Evolutionary conservation across 2,329 filamentous ascomycete species (phyloP).

Genomic region (Paraphoma sp.): DNA sequence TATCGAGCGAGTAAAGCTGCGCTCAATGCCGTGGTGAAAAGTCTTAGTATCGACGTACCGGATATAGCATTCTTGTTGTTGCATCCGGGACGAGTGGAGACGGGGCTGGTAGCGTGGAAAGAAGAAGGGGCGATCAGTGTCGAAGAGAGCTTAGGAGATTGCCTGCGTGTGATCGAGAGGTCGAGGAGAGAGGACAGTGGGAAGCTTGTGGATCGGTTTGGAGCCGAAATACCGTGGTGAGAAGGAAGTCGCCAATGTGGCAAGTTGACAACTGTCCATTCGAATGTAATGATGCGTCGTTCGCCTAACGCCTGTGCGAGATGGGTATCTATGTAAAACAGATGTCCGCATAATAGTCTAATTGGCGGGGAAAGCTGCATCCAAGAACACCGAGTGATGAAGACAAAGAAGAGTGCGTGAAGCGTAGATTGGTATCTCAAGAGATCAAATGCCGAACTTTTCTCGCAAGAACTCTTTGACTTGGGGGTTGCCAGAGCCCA

Average conservation of each 20-base stretch:
- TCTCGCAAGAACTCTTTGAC: slow-evolving; percentile 43
- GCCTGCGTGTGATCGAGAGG: slow-evolving; percentile 47
- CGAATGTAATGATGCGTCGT: background rate
- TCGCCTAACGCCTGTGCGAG: background rate
- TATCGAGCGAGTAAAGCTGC: slow-evolving; percentile 57
- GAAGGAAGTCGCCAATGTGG: too few relatives aligned
- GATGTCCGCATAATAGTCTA: background rate
- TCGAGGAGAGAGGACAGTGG: slow-evolving; percentile 45
- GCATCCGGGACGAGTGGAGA: slow-evolving; percentile 57
- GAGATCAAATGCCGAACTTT: slow-evolving; percentile 5
- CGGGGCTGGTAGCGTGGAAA: slow-evolving; percentile 50
- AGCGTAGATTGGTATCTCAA: background rate
- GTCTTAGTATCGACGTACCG: slow-evolving; percentile 53
- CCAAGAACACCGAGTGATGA: background rate
- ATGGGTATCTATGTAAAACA: slow-evolving; percentile 2
- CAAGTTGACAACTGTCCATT: too few relatives aligned
- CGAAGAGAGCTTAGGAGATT: slow-evolving; percentile 49
- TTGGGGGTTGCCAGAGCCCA: slow-evolving; percentile 37
- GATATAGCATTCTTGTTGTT: slow-evolving; percentile 51
- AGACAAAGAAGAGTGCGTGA: background rate
- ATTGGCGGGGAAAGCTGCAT: background rate
- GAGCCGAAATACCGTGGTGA: slow-evolving; percentile 52
- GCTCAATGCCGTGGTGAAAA: slow-evolving; percentile 54
- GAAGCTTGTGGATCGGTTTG: slow-evolving; percentile 54
- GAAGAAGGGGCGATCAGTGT: slow-evolving; percentile 54